These are phyloP conservation scores for Pisolithus albus DNA, from an alignment of 768 basidiomycete species.

Conservation along the genomic window DNA sequence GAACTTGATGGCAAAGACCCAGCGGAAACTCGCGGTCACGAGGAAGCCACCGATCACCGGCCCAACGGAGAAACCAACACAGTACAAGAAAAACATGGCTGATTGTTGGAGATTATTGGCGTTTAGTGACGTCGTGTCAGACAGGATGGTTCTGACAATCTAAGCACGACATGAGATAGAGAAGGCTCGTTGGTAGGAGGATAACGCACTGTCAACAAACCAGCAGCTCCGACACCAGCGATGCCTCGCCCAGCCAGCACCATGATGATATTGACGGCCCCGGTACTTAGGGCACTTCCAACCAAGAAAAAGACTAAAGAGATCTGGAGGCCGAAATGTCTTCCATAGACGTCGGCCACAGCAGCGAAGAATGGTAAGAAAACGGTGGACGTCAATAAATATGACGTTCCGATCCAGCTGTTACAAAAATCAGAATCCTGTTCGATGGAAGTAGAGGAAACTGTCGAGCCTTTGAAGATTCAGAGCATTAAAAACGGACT, in stretches of 20 bases:
- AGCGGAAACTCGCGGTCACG: slow-evolving; percentile 37
- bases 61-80: slow-evolving; percentile 36
- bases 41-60: slow-evolving; percentile 39
- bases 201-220: slow-evolving; percentile 29
- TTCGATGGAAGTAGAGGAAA: neutral
- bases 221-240: slow-evolving; percentile 45
- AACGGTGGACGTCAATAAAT: slow-evolving; percentile 45
- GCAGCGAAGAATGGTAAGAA: slow-evolving; percentile 48
- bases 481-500: slow-evolving; percentile 26
- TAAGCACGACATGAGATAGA: neutral
- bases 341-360: slow-evolving; percentile 44
- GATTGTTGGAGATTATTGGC: slow-evolving; percentile 38
- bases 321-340: slow-evolving; percentile 40
- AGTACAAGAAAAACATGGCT: slow-evolving; percentile 37
- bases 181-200: neutral
- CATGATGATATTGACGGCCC: slow-evolving; percentile 38
- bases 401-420: slow-evolving; percentile 45
- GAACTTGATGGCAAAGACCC: slow-evolving; percentile 53
- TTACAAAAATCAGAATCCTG: neutral
- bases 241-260: slow-evolving; percentile 42
- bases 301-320: slow-evolving; percentile 39
- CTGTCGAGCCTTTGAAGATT: slow-evolving; percentile 18
- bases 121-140: slow-evolving; percentile 38
- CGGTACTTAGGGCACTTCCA: slow-evolving; percentile 43
- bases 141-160: slow-evolving; percentile 38